Evolutionary conservation across 352 stramenopile genomes (phyloP), one percentile per base, ranked within the genome.

Genomic region (Plasmopara muralis): DNA sequence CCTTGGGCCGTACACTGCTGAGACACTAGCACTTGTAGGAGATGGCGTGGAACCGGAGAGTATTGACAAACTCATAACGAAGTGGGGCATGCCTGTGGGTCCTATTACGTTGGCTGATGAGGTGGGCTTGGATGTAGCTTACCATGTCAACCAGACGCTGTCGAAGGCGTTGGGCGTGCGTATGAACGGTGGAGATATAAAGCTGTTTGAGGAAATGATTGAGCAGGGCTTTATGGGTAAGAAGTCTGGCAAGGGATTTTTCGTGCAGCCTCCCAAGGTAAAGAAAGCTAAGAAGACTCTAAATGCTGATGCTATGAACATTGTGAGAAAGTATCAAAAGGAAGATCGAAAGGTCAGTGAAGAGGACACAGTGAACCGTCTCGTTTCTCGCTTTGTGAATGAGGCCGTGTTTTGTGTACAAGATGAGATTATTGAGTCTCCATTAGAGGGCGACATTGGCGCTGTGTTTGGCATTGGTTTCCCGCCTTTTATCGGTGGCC

Each of bases 401-500:
- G 96, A 99, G 68, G 96, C 96, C 6, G 88, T 96, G 39, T 89
- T 98, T 34, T 99, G 95, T 64, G 80, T 99, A 18, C 85, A 96
- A 66, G 96, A 99, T 66, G 95, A 97, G 49, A 97, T 99, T 56
- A 98, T 99, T 64, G 89, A 81, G 45, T 96, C 94, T 46, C 95
- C 96, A 6, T 91, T 90, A 8, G 93, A 98, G 53, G 96, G 95
- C 55, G 96, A 99, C 73, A 98, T 99, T 70, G 96, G 96, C 40
- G 81, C 97, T n/a, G 94, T 99, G 15, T 99, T 99, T 70, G 96
- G 96, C 59, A 98, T 98, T 54, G 96, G 96, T 51, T 99, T 99
- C 74, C 92, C 94, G 30, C 96, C 96, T 40, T 98, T 98, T 82
- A 88, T 95, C 40, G 96, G 96, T 10, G 96, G 96, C 25, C 96